Base-by-base conservation (phyloP, 805 yeast species). In the Metschnikowia kofuensis region DNA sequence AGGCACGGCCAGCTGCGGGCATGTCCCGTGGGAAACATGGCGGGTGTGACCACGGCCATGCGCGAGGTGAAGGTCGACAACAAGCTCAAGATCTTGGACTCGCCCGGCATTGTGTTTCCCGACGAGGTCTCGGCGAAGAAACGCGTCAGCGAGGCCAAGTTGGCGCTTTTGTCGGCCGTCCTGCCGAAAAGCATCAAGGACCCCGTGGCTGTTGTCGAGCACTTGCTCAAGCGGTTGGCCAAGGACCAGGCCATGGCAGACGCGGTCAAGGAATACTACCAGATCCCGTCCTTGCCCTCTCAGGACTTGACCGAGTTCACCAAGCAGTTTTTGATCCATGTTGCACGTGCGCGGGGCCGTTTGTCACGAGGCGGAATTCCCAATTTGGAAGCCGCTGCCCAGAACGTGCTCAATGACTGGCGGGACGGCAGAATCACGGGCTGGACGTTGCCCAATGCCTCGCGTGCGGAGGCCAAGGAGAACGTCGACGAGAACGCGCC, bases 71-170 rank as follows among this genome's bases (percentile, higher is more conserved):
- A 92, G 71, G 79, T 92, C 52, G 99, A 92, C 68, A 86, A 84
- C 63, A 90, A 90, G 67, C 78, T 92, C 59, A 89, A 87, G 68
- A 78, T 92, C 55, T 76, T 92, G 62, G 99, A 92, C 69, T 89
- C 97, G 47, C 99, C 99, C 45, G 99, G 99, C 64, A 94, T 92
- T 53, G 97, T 94, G 37, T 92, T 94, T 82, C 98, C 98, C 44
- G 85, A 80, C 56, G 79, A 72, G 52, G 44, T 70, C 30, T 46
- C 62, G 37, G 56, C 55, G 39, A 58, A 61, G 43, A 77, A 75
- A 57, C 78, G 75, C 58, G 72, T 72, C 54, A 67, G 73, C 50
- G 83, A 78, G 61, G 95, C 98, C n/a, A 88, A 92, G 61, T 76
- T 94, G 54, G 88, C 94, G 6, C 76, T 94, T 50, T 73, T 94